These are phyloP conservation scores for Ophiocytium majus DNA, from an alignment of 352 stramenopile genomes.

Conservation along the genomic window DNA sequence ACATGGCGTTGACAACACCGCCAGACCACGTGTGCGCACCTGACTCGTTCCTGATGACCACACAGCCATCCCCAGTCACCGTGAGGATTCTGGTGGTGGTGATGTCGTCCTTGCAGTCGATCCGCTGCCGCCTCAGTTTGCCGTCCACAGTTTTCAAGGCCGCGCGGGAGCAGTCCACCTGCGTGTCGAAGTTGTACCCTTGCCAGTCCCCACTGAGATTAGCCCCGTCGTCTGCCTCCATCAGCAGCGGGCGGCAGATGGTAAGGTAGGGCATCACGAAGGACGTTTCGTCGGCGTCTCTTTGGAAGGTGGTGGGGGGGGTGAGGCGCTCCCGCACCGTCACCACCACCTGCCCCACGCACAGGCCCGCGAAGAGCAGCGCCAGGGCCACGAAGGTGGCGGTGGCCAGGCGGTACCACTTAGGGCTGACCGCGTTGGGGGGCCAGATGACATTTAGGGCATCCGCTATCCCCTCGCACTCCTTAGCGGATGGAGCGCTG, in stretches of 20 bases:
- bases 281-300: neutral
- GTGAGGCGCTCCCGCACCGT: neutral
- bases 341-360: neutral
- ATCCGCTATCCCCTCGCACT: too few species aligned
- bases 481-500: too few species aligned
- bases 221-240: neutral
- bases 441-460: too few species aligned
- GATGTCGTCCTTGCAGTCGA: too few species aligned
- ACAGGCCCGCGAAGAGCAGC: neutral
- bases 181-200: neutral
- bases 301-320: neutral
- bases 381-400: neutral
- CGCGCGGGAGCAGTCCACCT: neutral
- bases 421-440: too few species aligned
- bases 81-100: too few species aligned
- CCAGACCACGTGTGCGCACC: too few species aligned
- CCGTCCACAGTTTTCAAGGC: neutral
- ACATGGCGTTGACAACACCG: too few species aligned
- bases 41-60: too few species aligned
- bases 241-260: neutral
- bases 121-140: too few species aligned
- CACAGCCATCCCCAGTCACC: too few species aligned
- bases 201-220: neutral
- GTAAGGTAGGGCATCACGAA: neutral
- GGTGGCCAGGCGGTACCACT: neutral